Base-by-base conservation (phyloP, 1,284 basidiomycete species). In the Coniophora puteana region DNA sequence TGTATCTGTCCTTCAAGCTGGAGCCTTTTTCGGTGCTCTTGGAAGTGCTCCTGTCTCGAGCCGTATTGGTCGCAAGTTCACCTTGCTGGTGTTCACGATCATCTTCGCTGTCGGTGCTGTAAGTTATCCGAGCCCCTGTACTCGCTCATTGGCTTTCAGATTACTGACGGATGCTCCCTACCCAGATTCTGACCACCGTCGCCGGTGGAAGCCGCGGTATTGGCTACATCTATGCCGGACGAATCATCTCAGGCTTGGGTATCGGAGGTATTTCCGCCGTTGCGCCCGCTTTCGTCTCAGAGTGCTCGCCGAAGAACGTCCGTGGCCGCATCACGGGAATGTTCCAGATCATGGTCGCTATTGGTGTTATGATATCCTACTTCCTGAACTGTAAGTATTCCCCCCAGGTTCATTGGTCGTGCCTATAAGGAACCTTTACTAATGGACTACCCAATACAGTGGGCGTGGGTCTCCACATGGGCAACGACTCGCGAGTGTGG, bases 341-440 rank as follows among this genome's bases (percentile, higher is more conserved):
- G 21, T 89, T 91, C 72, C 89, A 93, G 57, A 80, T 92, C 60
- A 82, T 89, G 74, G 85, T 89, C 27, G 80, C 82, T 13, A 58
- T 74, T 35, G 83, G 83, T 25, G 83, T 86, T 43, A 86, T 87
- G 82, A 66, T 88, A 34, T 84, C 82, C 0, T 89, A 88, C 59
- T 88, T 86, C 57, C 71, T 86, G 48, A 86, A 88, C 51, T 74
- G 83, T 86, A 46, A 43, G 80, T 61, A n/a, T n/a, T n/a, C n/a
- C n/a, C n/a, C 11, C 41, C 8, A 7, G 6, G 24, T 31, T 29
- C 21, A 3, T 23, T 11, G n/a, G 16, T 32, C 21, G 14, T 7
- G 31, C 29, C 24, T 23, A 38, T n/a, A n/a, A n/a, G n/a, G n/a
- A 18, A 18, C n/a, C n/a, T 5, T 28, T 14, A 38, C 43, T 28